Evolutionary conservation across 805 yeast species (phyloP), one percentile per base, ranked within the genome.

Genomic region (Tetrapisispora nanseiensis): DNA sequence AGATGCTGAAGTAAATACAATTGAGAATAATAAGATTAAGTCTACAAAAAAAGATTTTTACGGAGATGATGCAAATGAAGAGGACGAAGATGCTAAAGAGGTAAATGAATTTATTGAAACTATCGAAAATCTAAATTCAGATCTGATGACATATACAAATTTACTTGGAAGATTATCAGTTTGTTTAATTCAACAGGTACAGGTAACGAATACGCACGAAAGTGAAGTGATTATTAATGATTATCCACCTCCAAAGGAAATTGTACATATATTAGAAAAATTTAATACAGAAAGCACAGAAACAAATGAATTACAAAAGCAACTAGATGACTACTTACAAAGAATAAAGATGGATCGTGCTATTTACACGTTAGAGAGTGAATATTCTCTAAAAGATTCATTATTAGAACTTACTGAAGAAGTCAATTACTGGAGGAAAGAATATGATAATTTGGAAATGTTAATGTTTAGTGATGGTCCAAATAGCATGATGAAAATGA

Each of bases 381-480:
- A 53, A 34, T 49, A 58, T 35, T 39, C 55, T 3, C 39, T 61
- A 29, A 55, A 58, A 37, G 49, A 48, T 12, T 41, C 39, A 9
- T 37, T 59, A 18, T 34, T 45, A 11, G 45, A 45, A 18, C 32
- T 59, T 22, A 53, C 49, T 15, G 51, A 51, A 39, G 63, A 59
- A 33, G 58, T 57, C 2, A 52, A 51, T 9, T 45, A 48, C 13
- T 61, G 65, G 65, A 51, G 57, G 33, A 52, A 49, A 31, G 57
- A 59, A 33, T 54, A 56, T 52, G 56, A 56, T 21, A 48, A 52
- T 21, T 48, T 59, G 22, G 65, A 61, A 37, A 51, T 44, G 41
- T 40, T 54, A 34, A 48, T 61, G 55, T 61, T 61, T 42, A 64
- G 63, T 7, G 60, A 57, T 36, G 52, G 48, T 21, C 45, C 60